Evolutionary conservation across 805 yeast genomes (phyloP).

Genomic region (Metschnikowia gelsemii): DNA sequence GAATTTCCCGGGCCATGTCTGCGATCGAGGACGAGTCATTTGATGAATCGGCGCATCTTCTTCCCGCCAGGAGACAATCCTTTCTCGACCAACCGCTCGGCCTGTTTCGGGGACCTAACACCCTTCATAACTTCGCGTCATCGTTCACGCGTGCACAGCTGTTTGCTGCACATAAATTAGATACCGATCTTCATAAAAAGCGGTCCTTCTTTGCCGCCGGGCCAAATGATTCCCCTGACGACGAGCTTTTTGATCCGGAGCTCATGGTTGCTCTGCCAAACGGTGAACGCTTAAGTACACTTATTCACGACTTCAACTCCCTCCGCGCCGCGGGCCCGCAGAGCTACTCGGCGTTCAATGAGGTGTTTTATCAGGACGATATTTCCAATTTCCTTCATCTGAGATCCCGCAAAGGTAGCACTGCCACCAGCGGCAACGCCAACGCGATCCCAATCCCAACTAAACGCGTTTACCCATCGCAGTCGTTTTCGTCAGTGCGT

Average conservation of each 20-base stretch:
- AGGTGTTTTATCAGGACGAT: constrained; percentile 43
- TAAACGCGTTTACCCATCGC: constrained; percentile 35
- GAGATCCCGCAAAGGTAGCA: constrained; percentile 32
- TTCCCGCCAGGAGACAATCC: constrained; percentile 16
- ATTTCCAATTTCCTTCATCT: constrained; percentile 26
- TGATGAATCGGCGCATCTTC: constrained; percentile 16
- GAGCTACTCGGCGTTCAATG: constrained; percentile 24
- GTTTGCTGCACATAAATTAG: constrained; percentile 48
- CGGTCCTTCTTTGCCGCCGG: constrained; percentile 55
- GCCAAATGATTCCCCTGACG: constrained; percentile 37
- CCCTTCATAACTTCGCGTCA: constrained; percentile 75
- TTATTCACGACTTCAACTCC: constrained; percentile 31
- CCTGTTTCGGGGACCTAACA: constrained; percentile 63
- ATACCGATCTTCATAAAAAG: constrained; percentile 53
- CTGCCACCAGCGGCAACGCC: constrained; percentile 21
- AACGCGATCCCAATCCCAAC: constrained; percentile 25
- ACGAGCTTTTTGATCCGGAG: constrained; percentile 66
- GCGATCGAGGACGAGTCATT: constrained; percentile 15
- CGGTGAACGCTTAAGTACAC: constrained; percentile 65
- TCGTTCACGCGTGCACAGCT: constrained; percentile 74
- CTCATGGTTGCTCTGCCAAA: constrained; percentile 62
- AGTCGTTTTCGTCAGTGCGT: constrained; percentile 46
- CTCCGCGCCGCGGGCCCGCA: constrained; percentile 10
- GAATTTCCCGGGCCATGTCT: constrained; percentile 13
- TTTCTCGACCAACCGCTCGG: constrained; percentile 44